Conservation (phyloP, 352 stramenopile genomes). For the Phytopythium mirpurense region DNA sequence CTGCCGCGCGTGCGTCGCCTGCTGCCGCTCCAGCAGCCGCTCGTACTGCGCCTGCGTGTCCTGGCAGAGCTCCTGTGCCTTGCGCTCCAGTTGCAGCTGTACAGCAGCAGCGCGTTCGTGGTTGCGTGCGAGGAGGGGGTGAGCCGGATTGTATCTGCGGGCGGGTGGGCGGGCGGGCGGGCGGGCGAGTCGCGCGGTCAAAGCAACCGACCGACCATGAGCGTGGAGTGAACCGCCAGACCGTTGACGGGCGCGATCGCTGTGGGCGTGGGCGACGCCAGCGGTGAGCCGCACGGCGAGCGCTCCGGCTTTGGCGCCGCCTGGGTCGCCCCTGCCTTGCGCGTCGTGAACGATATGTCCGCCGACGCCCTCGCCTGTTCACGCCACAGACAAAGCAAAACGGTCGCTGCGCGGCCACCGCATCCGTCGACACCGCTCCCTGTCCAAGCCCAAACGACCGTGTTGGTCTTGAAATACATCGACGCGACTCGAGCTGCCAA, state of each 20-base stretch:
- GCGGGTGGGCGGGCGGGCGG: too few relatives aligned
- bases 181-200: too few relatives aligned
- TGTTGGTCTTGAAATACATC: neutral
- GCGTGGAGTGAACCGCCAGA: neutral
- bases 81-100: constrained; percentile 10
- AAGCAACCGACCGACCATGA: neutral
- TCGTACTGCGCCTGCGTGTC: constrained; percentile 54
- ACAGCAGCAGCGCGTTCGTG: too few relatives aligned
- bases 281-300: neutral
- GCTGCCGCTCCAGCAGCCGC: constrained; percentile 33
- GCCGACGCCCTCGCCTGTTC: neutral
- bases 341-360: neutral
- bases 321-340: neutral
- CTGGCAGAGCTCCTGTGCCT: constrained; percentile 43
- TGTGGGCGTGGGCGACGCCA: neutral
- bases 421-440: neutral
- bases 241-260: neutral
- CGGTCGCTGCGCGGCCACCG: neutral
- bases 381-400: neutral
- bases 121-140: too few relatives aligned
- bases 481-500: too few relatives aligned
- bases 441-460: neutral
- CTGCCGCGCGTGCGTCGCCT: constrained; percentile 38
- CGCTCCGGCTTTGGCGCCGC: neutral
- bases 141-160: too few relatives aligned